Evolutionary conservation across 179 eudicot species (phyloP).

Genomic region (Silene vulgaris): DNA sequence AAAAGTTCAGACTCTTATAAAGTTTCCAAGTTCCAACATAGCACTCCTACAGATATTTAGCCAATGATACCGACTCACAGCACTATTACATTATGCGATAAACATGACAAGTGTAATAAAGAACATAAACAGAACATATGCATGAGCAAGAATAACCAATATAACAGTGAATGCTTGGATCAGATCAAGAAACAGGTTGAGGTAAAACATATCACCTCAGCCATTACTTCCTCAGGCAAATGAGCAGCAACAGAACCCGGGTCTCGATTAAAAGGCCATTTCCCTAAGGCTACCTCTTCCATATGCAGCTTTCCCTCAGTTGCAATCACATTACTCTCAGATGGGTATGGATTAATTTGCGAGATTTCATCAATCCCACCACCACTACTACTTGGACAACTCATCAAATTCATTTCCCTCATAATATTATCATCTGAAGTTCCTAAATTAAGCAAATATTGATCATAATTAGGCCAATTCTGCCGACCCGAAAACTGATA

Average conservation of each 20-base stretch:
- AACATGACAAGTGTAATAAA: not conserved
- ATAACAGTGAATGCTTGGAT: not conserved
- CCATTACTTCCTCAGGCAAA: constrained; percentile 1
- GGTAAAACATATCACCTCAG: constrained; percentile 20
- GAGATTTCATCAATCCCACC: not conserved
- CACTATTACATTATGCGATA: not conserved
- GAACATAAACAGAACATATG: not conserved
- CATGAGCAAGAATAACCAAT: not conserved
- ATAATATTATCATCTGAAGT: constrained; percentile 16
- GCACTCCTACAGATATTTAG: not conserved
- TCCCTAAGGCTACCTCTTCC: constrained; percentile 18
- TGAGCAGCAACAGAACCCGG: constrained; percentile 19
- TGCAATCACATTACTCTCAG: constrained; percentile 20
- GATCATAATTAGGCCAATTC: constrained; percentile 15
- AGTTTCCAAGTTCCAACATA: not conserved
- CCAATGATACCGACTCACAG: not conserved
- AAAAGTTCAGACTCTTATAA: not conserved
- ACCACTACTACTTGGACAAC: not conserved
- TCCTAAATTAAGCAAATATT: constrained; percentile 25
- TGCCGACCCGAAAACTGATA: constrained; percentile 16
- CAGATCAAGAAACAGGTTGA: not conserved
- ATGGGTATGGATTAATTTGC: constrained; percentile 5
- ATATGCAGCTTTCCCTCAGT: constrained; percentile 12
- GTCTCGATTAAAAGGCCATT: constrained; percentile 19
- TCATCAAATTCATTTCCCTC: constrained; percentile 10